These are phyloP conservation scores for Geotrichum europaeum DNA, from an alignment of 1,139 yeast species.

Conservation along the genomic window DNA sequence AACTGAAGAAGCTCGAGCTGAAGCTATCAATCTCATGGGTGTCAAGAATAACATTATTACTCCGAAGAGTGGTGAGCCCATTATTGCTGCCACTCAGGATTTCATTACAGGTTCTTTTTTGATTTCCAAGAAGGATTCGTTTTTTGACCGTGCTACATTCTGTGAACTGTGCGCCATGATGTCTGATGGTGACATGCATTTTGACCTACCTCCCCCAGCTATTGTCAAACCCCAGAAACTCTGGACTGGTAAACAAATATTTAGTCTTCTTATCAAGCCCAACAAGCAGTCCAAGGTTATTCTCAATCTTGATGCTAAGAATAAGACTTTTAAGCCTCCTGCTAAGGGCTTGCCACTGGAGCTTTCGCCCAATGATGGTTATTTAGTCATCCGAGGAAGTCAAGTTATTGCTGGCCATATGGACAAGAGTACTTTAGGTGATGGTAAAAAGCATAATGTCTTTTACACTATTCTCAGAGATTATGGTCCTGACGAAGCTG, in stretches of 20 bases:
- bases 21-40: slow-evolving; percentile 96
- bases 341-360: slow-evolving; percentile 67
- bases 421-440: slow-evolving; percentile 96
- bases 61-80: slow-evolving; percentile 98
- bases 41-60: slow-evolving; percentile 91
- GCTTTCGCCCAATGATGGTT: slow-evolving; percentile 98
- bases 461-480: slow-evolving; percentile 92
- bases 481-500: slow-evolving; percentile 93
- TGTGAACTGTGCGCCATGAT: slow-evolving; percentile 86
- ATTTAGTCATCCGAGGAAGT: slow-evolving; percentile 82
- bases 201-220: slow-evolving; percentile 94
- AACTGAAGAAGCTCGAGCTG: slow-evolving; percentile 98
- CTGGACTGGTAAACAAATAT: slow-evolving; percentile 98
- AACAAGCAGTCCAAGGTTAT: slow-evolving; percentile 68
- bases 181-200: slow-evolving; percentile 85
- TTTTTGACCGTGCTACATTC: slow-evolving; percentile 80
- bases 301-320: slow-evolving; percentile 90
- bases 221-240: slow-evolving; percentile 79
- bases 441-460: slow-evolving; percentile 95
- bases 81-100: slow-evolving; percentile 99
- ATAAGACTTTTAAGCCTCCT: slow-evolving; percentile 79
- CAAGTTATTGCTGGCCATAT: slow-evolving; percentile 85
- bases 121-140: slow-evolving; percentile 88
- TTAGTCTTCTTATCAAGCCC: slow-evolving; percentile 80
- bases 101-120: slow-evolving; percentile 94